These are phyloP conservation scores for Eucalyptus caleyi DNA, from an alignment of 345 rosid genomes.

Conservation along the genomic window DNA sequence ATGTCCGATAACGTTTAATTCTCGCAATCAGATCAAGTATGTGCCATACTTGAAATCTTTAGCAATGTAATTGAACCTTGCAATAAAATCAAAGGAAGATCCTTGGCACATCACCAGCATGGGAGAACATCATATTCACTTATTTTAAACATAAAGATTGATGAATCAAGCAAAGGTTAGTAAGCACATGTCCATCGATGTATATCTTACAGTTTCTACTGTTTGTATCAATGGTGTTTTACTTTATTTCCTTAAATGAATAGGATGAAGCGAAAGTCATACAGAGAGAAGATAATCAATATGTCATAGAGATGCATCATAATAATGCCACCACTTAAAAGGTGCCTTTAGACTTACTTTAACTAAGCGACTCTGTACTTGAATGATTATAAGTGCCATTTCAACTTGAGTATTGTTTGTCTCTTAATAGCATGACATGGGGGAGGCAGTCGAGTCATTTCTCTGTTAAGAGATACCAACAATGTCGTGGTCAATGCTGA, in stretches of 20 bases:
- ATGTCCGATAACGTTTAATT: background rate
- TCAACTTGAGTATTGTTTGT: background rate
- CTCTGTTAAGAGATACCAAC: too few relatives aligned
- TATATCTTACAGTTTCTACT: background rate
- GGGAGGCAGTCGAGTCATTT: background rate
- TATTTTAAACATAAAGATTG: background rate
- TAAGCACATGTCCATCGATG: background rate
- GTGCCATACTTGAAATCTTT: background rate
- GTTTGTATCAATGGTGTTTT: background rate
- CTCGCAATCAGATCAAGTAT: background rate
- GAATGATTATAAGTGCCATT: background rate
- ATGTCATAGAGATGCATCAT: background rate
- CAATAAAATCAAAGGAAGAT: background rate
- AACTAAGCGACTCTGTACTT: background rate
- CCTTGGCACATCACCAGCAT: background rate
- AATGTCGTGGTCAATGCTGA: rapidly evolving
- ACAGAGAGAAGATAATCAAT: background rate
- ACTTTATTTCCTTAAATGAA: background rate
- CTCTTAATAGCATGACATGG: background rate
- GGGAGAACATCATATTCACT: background rate
- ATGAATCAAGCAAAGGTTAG: background rate
- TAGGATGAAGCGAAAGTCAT: background rate
- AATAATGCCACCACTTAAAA: background rate
- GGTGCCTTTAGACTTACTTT: background rate
- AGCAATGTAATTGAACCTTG: background rate